These are phyloP conservation scores for Jaenimonas drosophilae DNA, from an alignment of 208 protist genomes.

Conservation along the genomic window DNA sequence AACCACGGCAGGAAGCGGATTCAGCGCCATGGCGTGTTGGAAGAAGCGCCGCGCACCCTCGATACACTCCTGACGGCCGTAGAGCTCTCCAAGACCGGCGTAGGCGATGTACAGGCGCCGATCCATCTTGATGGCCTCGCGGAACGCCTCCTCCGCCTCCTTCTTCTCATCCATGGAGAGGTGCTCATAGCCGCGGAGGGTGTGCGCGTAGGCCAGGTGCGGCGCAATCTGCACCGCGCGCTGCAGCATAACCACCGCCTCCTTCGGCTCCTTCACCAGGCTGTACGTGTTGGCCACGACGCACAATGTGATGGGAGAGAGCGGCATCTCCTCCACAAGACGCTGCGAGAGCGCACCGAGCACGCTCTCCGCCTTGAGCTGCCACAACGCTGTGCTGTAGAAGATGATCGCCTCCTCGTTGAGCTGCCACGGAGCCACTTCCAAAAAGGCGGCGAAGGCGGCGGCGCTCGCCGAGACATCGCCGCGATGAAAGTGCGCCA, in stretches of 20 bases:
- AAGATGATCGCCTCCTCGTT: slow-evolving; percentile 54
- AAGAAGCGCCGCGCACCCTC: slow-evolving; percentile 88
- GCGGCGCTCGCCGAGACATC: slow-evolving; percentile 43
- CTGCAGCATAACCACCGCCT: slow-evolving; percentile 91
- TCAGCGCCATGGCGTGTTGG: slow-evolving; percentile 76
- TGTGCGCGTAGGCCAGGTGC: slow-evolving; percentile 89
- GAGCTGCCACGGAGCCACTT: slow-evolving; percentile 43
- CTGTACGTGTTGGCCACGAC: slow-evolving; percentile 93
- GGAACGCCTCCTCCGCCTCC: slow-evolving; percentile 85
- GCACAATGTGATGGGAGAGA: slow-evolving; percentile 81
- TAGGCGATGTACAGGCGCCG: slow-evolving; percentile 94
- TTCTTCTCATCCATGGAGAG: slow-evolving; percentile 90
- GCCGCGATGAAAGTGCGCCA: slow-evolving; percentile 69
- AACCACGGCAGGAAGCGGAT: slow-evolving; percentile 59
- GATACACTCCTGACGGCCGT: slow-evolving; percentile 87
- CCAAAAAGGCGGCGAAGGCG: slow-evolving; percentile 35
- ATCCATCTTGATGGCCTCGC: slow-evolving; percentile 86
- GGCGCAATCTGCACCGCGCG: slow-evolving; percentile 85
- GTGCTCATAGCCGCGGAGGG: slow-evolving; percentile 93
- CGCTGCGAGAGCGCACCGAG: slow-evolving; percentile 85
- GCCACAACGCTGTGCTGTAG: slow-evolving; percentile 96
- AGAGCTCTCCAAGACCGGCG: slow-evolving; percentile 92
- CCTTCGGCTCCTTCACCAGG: slow-evolving; percentile 90
- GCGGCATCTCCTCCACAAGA: slow-evolving; percentile 80
- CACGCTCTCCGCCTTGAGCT: slow-evolving; percentile 73